Conservation (phyloP, 805 yeast genomes). For the Helenozyma baotianmanensis region DNA sequence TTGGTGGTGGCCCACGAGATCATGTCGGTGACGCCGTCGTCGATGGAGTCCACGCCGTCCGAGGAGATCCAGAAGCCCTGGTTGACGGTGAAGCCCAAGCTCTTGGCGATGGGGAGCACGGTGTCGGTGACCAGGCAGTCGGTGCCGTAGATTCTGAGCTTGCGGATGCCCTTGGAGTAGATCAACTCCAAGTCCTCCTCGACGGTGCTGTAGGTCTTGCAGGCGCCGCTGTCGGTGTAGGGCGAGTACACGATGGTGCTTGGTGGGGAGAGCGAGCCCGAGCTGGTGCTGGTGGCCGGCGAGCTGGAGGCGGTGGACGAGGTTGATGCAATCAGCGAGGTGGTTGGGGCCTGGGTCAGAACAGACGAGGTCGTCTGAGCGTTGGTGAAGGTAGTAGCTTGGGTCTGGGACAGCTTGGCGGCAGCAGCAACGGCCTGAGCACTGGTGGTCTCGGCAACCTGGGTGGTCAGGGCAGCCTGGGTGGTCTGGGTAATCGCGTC, state of each 20-base stretch:
- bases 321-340: conserved; percentile 21
- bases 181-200: conserved; percentile 56
- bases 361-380: conserved; percentile 7
- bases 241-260: conserved; percentile 72
- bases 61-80: conserved; percentile 82
- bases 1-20: conserved; percentile 44
- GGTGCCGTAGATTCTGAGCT: conserved; percentile 77
- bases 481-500: conserved; percentile 14
- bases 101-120: conserved; percentile 55
- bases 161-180: conserved; percentile 53
- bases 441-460: neutral
- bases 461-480: neutral
- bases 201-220: conserved; percentile 59
- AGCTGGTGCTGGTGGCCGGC: conserved; percentile 6
- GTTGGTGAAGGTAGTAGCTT: neutral
- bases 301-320: conserved; percentile 11
- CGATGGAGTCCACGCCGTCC: conserved; percentile 67
- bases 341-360: neutral
- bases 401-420: neutral
- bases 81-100: conserved; percentile 65
- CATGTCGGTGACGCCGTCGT: conserved; percentile 49
- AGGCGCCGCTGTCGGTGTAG: conserved; percentile 60
- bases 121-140: conserved; percentile 72
- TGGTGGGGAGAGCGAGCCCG: conserved; percentile 40
- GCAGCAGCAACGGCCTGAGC: neutral